Evolutionary conservation across 1,284 basidiomycete species (phyloP).

Genomic region (Cutaneotrichosporon daszewskae): DNA sequence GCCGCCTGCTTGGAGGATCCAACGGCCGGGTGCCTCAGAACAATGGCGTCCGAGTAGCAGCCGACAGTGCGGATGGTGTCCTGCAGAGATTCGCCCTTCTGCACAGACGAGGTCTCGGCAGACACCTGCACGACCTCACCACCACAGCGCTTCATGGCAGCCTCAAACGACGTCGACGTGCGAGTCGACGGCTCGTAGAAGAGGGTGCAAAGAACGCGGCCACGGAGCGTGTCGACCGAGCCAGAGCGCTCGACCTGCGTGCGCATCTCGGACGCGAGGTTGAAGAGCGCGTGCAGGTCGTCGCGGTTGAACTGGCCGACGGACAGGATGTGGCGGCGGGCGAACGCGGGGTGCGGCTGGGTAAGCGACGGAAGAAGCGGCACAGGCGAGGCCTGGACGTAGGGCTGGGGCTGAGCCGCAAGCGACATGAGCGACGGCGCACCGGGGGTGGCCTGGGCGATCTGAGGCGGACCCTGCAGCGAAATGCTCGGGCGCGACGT

Average conservation of each 20-base stretch:
- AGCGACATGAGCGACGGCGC: conserved; percentile 39
- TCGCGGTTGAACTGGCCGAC: conserved; percentile 89
- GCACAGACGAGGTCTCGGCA: conserved; percentile 77
- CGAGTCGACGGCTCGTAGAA: conserved; percentile 99
- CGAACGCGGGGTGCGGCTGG: conserved; percentile 64
- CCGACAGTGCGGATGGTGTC: conserved; percentile 94
- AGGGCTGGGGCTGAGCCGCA: conserved; percentile 22
- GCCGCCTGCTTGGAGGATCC: conserved; percentile 87
- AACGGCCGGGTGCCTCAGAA: conserved; percentile 88
- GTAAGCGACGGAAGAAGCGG: conserved; percentile 51
- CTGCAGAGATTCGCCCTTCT: conserved; percentile 88
- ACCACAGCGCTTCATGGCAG: conserved; percentile 97
- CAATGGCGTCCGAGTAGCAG: conserved; percentile 93
- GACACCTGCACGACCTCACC: conserved; percentile 86
- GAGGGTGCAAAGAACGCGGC: conserved; percentile 85
- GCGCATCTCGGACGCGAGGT: conserved; percentile 93
- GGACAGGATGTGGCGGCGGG: conserved; percentile 84
- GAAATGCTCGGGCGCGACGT: conserved; percentile 33
- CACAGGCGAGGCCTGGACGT: conserved; percentile 20
- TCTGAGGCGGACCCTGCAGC: conserved; percentile 5
- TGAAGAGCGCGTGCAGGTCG: conserved; percentile 91
- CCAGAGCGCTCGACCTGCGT: conserved; percentile 90
- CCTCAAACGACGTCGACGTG: conserved; percentile 95
- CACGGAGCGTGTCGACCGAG: conserved; percentile 80
- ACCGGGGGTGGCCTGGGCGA: conserved; percentile 20